Conservation (phyloP, 2,329 filamentous ascomycete genomes). For the Arthrobotrys conoides region DNA sequence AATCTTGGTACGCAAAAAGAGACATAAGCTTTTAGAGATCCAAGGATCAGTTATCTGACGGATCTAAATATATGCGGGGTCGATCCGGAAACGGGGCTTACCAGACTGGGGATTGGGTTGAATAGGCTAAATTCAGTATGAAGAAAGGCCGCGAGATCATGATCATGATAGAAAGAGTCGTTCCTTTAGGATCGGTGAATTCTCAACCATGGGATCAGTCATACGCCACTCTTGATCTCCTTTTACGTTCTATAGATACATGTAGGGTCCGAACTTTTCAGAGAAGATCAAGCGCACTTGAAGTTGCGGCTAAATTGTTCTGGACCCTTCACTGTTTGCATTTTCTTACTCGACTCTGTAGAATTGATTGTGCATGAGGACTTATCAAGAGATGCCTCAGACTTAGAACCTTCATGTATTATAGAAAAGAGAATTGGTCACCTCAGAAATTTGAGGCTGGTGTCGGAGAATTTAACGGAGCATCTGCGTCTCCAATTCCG, state of each 20-base stretch:
- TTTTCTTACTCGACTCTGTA: too few relatives aligned
- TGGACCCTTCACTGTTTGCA: too few relatives aligned
- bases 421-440: neutral
- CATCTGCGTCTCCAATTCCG: slow-evolving; percentile 12
- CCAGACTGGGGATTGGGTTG: neutral
- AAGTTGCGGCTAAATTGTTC: too few relatives aligned
- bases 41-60: slow-evolving; percentile 10
- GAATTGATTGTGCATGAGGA: too few relatives aligned
- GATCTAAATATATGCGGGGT: slow-evolving; percentile 21
- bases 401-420: neutral
- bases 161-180: neutral
- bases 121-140: slow-evolving; percentile 8
- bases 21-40: slow-evolving; percentile 1
- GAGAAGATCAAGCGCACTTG: too few relatives aligned
- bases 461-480: slow-evolving; percentile 25
- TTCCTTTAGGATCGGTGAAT: neutral
- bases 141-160: neutral
- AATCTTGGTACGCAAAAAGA: neutral
- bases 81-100: slow-evolving; percentile 9
- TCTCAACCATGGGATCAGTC: neutral
- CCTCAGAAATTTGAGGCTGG: neutral
- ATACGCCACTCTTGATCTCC: neutral
- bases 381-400: neutral
- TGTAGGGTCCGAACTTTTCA: too few relatives aligned
- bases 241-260: too few relatives aligned